phyloP scores from a whole-genome alignment of 2,329 filamentous ascomycete species.

The Hypoxylon sp. region DNA sequence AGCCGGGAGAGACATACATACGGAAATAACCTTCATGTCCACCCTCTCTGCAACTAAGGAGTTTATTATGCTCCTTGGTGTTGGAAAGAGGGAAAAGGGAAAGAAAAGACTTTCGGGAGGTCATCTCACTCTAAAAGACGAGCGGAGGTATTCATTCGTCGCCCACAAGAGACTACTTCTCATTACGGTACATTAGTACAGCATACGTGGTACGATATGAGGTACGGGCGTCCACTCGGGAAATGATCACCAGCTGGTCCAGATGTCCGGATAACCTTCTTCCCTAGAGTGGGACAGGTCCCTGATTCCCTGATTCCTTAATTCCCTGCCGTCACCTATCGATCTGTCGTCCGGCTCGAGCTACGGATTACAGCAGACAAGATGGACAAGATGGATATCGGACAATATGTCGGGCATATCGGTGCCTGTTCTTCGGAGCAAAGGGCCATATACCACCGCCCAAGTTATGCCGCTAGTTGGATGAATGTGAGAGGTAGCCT shows the following conservation, averaged over 20 bases:
- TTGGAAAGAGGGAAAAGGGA: background rate
- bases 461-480: conserved; percentile 18
- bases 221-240: conserved; percentile 29
- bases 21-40: conserved; percentile 12
- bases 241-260: conserved; percentile 44
- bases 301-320: conserved; percentile 32
- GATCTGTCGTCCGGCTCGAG: conserved; percentile 39
- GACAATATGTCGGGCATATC: conserved; percentile 40
- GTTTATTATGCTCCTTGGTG: background rate
- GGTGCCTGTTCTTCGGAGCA: conserved; percentile 31
- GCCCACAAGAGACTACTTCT: conserved; percentile 14
- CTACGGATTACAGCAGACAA: conserved; percentile 14
- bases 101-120: background rate
- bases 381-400: conserved; percentile 32
- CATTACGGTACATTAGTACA: conserved; percentile 19
- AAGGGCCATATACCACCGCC: conserved; percentile 11
- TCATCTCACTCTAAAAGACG: conserved; percentile 2
- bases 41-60: background rate
- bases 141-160: conserved; percentile 29
- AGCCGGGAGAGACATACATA: conserved; percentile 18
- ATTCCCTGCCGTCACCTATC: conserved; percentile 39
- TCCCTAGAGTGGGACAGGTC: conserved; percentile 41
- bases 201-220: conserved; percentile 41
- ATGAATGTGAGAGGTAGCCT: conserved; percentile 34
- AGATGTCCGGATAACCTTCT: conserved; percentile 48